phyloP scores from a whole-genome alignment of 2,329 filamentous ascomycete genomes.

The Neophaeococcomyces mojaviensis region DNA sequence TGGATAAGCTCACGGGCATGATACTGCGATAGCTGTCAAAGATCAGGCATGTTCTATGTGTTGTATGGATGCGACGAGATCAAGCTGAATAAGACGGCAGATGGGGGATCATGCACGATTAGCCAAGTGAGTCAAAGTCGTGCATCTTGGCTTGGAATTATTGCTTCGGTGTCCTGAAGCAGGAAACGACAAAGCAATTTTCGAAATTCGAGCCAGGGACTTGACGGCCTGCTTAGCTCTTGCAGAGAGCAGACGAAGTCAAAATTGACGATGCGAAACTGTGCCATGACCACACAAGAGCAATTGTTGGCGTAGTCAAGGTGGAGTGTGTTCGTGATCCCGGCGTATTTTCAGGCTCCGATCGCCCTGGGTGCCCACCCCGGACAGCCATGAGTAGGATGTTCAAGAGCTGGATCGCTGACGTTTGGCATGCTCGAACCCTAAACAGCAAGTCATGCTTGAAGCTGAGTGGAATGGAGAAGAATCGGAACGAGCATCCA shows the following conservation, averaged over 20 bases:
- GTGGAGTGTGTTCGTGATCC: not conserved
- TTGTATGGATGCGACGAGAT: constrained; percentile 1
- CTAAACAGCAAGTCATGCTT: no score
- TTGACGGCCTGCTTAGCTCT: not conserved
- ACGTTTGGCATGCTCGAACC: no score
- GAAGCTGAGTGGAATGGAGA: no score
- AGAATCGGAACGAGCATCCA: no score
- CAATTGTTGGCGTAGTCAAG: not conserved
- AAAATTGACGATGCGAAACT: constrained; percentile 1
- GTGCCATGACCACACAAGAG: not conserved
- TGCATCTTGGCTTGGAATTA: not conserved
- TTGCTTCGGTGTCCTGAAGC: not conserved
- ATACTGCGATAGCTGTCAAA: not conserved
- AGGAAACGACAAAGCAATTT: not conserved
- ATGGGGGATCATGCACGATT: not conserved
- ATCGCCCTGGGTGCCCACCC: no score
- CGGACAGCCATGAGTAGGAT: no score
- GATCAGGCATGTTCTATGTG: not conserved
- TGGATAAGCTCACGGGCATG: constrained; percentile 19
- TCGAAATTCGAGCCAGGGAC: not conserved
- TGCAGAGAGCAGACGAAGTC: not conserved
- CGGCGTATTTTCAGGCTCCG: no score
- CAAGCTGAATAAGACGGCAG: not conserved
- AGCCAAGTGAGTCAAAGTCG: not conserved
- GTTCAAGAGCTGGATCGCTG: no score